These are phyloP conservation scores for Pinus tabuliformis DNA, from an alignment of 75 land plant species.

Conservation along the genomic window DNA sequence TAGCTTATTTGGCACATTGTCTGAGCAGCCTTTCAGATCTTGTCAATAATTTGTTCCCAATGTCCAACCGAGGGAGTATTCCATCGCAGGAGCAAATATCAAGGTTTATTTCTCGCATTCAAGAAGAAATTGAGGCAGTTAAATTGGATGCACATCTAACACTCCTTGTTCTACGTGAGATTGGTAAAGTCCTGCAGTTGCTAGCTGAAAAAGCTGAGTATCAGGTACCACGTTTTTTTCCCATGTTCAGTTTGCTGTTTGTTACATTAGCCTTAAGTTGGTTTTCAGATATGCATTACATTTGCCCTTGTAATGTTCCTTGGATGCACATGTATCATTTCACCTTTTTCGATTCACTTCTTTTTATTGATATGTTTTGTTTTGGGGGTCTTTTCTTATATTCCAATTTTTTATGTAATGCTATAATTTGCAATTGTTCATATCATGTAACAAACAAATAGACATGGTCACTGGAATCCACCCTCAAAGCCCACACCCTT, in stretches of 20 bases:
- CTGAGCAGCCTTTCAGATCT: slow-evolving; percentile 79
- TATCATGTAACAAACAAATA: not conserved
- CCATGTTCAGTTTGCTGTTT: not conserved
- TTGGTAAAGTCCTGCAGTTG: slow-evolving; percentile 74
- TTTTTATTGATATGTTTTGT: not conserved
- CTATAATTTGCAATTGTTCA: not conserved
- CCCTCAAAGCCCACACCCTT: not conserved
- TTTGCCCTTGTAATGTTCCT: not conserved
- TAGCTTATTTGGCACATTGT: slow-evolving; percentile 66
- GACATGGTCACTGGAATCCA: not conserved
- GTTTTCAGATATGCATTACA: not conserved
- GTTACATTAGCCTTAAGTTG: not conserved
- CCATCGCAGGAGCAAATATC: slow-evolving; percentile 93
- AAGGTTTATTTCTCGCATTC: slow-evolving; percentile 76
- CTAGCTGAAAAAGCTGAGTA: slow-evolving; percentile 92
- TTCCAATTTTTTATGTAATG: not conserved
- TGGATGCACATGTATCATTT: not conserved
- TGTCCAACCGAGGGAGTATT: slow-evolving; percentile 75
- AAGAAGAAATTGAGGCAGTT: slow-evolving; percentile 96
- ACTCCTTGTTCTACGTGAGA: slow-evolving; percentile 78
- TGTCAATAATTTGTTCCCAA: slow-evolving; percentile 82
- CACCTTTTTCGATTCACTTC: not conserved
- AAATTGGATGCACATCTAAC: slow-evolving; percentile 77
- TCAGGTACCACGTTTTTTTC: slow-evolving; percentile 52
- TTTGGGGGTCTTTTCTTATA: not conserved